Conservation (phyloP, 2,329 filamentous ascomycete species). For the Pseudopithomyces chartarum region DNA sequence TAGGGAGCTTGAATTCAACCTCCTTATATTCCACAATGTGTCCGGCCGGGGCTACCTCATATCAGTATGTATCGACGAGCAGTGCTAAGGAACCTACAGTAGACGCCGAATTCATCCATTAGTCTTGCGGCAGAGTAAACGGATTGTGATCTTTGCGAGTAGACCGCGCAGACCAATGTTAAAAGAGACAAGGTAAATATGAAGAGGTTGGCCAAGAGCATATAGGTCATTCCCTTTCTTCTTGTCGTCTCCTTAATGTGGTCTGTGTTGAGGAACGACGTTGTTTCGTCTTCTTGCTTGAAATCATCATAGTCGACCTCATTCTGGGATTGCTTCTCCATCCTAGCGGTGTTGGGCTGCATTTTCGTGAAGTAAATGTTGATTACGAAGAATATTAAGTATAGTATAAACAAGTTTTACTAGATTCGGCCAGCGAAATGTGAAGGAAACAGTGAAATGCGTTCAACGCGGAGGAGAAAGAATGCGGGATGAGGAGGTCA, state of each 20-base stretch:
- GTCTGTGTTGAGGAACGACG: constrained; percentile 34
- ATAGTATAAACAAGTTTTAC: constrained; percentile 1
- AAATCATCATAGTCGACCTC: constrained; percentile 12
- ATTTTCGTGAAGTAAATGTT: constrained; percentile 1
- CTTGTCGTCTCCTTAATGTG: constrained; percentile 24
- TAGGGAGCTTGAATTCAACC: constrained; percentile 32
- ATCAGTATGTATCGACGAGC: background rate
- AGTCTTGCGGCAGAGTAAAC: constrained; percentile 31
- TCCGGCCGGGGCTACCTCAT: constrained; percentile 29
- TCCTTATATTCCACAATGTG: constrained; percentile 34
- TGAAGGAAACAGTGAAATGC: constrained; percentile 11
- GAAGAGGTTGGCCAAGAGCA: constrained; percentile 41
- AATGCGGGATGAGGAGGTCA: constrained; percentile 1
- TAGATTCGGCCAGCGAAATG: constrained; percentile 26
- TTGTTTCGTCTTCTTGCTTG: constrained; percentile 31
- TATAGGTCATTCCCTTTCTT: constrained; percentile 32
- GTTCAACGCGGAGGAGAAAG: constrained; percentile 18
- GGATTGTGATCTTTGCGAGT: constrained; percentile 34
- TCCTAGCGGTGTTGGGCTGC: constrained; percentile 10
- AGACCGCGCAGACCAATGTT: constrained; percentile 36
- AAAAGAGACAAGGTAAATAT: constrained; percentile 38
- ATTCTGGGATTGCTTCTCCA: constrained; percentile 29
- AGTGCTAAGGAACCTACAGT: constrained; percentile 23
- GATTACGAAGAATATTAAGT: constrained; percentile 17
- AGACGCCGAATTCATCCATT: constrained; percentile 39